A percentile compares a stretch with the other conserved stretches of the same genome.
Evolutionary conservation across 345 rosid species (phyloP).

Genomic region (Salix suchowensis): DNA sequence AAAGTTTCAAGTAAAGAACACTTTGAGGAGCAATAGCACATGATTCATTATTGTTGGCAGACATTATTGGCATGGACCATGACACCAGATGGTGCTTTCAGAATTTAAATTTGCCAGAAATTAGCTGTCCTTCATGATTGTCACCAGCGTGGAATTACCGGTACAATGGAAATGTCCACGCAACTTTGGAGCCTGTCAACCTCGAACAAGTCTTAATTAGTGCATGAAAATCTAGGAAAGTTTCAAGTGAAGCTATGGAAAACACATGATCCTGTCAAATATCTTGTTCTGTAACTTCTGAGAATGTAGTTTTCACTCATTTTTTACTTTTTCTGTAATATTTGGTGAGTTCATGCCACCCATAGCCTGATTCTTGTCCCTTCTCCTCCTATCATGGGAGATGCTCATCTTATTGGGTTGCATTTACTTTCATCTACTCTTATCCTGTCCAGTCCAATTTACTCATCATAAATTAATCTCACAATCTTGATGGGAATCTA

Average conservation of each 20-base stretch:
- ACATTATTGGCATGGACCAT: conserved; percentile 8
- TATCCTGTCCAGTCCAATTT: neutral
- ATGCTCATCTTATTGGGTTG: neutral
- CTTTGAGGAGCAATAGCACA: neutral
- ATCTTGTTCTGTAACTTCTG: neutral
- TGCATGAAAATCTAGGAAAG: neutral
- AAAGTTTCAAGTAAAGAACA: neutral
- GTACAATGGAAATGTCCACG: neutral
- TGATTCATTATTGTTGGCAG: neutral
- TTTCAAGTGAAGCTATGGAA: neutral
- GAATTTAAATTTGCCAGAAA: neutral
- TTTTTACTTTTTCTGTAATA: neutral
- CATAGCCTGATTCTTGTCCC: neutral
- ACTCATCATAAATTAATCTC: neutral
- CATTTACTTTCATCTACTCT: neutral
- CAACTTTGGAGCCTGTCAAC: neutral
- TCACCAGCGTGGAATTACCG: neutral
- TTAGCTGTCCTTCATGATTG: neutral
- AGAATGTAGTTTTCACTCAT: neutral
- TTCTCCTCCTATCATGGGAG: neutral
- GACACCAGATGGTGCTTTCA: no score
- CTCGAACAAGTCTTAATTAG: neutral
- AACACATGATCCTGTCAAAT: neutral
- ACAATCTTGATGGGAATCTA: neutral
- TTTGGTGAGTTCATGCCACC: neutral